A percentile compares a stretch with the other conserved stretches of the same genome.
phyloP scores from a whole-genome alignment of 164 flowering plant species.

The Kalanchoe fedtschenkoi region DNA sequence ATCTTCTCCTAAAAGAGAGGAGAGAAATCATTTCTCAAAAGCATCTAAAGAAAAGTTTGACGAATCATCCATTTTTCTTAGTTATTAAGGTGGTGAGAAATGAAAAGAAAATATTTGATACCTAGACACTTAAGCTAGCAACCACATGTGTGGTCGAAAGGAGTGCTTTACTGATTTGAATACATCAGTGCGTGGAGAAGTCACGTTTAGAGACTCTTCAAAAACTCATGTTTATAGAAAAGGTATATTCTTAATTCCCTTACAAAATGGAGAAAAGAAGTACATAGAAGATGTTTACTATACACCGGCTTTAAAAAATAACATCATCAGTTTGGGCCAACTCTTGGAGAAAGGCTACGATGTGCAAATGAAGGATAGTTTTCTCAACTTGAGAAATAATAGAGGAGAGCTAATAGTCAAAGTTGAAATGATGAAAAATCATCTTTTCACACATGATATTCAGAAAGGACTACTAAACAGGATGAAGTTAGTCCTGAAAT shows the following conservation, averaged over 20 bases:
- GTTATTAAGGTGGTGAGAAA: too few species aligned
- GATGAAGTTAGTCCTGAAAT: neutral
- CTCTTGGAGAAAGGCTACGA: neutral
- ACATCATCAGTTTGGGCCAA: neutral
- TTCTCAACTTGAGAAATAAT: neutral
- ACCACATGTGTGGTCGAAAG: neutral
- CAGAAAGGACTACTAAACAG: neutral
- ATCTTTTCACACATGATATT: neutral
- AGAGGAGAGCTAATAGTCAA: neutral
- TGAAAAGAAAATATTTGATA: too few species aligned
- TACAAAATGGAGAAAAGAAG: slow-evolving; percentile 2
- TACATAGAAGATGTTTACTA: neutral
- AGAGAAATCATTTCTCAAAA: too few species aligned
- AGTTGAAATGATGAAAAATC: neutral
- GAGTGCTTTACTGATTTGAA: neutral
- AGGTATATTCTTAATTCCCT: slow-evolving; percentile 5
- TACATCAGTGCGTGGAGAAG: slow-evolving; percentile 3
- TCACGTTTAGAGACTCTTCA: slow-evolving; percentile 5
- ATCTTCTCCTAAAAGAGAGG: too few species aligned
- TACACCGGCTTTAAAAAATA: neutral
- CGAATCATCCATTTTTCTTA: too few species aligned
- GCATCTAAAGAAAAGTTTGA: too few species aligned
- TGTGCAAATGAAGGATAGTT: neutral
- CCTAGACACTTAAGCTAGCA: too few species aligned
- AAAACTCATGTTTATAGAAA: slow-evolving; percentile 5